Base-by-base conservation (phyloP, 495 filamentous ascomycete genomes). In the Penicillium simplicissimum region DNA sequence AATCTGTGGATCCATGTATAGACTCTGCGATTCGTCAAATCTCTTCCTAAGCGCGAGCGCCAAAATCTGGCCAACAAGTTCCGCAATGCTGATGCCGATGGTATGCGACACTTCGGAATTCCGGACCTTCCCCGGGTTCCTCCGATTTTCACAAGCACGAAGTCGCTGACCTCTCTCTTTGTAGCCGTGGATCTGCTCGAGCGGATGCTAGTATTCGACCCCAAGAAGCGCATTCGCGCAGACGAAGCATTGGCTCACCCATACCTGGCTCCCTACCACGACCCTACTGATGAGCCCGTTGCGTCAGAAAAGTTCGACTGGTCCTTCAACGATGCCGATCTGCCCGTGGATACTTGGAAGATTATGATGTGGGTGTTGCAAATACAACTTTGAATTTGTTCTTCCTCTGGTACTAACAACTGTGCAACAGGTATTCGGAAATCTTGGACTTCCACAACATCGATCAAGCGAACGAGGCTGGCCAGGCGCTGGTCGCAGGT, bases 321-420 rank as follows among this genome's bases (percentile, higher is more conserved):
- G 95, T 96, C 93, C n/a, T 98, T 98, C 79, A 98, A 97, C 73
- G 94, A 98, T 72, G 96, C 95, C 36, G 95, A 98, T 78, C 78
- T 98, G 59, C 95, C 95, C 0, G 92, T 98, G 42, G 95, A 98
- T 68, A 97, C 96, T n/a, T 98, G 95, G 95, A 98, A 98, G 78
- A 97, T 98, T 72, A 98, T 98, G 95, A 98, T 98, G 95, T 98
- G 83, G 67, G 72, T 68, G 21, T n/a, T 19, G 7, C 1, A 21
- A 21, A 34, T 38, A 53, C 60, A 33, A 13, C 1, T 5, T 60
- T 19, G 19, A 21, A 38, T 23, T 55, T 10, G 0, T 10, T 10
- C 6, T 14, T 28, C 15, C 3, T 61, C 7, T 23, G 55, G 55
- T 62, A 62, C 65, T 74, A 33, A 76, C 55, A 8, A 37, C 57